Base-by-base conservation (phyloP, 73 alveolate species). In the Paramecium caudatum region DNA sequence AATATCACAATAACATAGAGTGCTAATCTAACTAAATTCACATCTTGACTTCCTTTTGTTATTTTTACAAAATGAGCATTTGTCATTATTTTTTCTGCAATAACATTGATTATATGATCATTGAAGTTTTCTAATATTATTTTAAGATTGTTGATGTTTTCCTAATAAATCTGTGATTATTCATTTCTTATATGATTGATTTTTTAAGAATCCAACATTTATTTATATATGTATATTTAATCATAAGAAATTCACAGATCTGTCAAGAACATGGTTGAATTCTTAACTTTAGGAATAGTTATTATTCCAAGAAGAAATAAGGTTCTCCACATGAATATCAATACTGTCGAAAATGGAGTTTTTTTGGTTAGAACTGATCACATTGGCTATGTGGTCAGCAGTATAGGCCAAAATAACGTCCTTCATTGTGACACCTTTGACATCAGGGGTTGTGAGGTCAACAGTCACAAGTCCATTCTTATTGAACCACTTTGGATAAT, bases 161-260 rank as follows among this genome's bases (percentile, higher is more conserved):
- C n/a, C n/a, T n/a, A n/a, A n/a, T n/a, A n/a, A n/a, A n/a, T n/a
- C n/a, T n/a, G n/a, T n/a, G n/a, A n/a, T n/a, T n/a, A n/a, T n/a
- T n/a, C n/a, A n/a, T n/a, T n/a, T n/a, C n/a, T n/a, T n/a, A n/a
- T n/a, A n/a, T n/a, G n/a, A n/a, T n/a, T n/a, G n/a, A n/a, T n/a
- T n/a, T n/a, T n/a, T n/a, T n/a, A n/a, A n/a, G n/a, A n/a, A n/a
- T n/a, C n/a, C n/a, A n/a, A n/a, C n/a, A n/a, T n/a, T n/a, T n/a
- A n/a, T n/a, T n/a, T n/a, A n/a, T n/a, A n/a, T n/a, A n/a, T n/a
- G n/a, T n/a, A n/a, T n/a, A n/a, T n/a, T n/a, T n/a, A n/a, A 55
- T 55, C 80, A 55, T 55, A 55, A 55, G 80, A 55, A 55, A 25
- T 55, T 55, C 80, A 55, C 80, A 55, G 80, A 55, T 55, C 16